Percentiles rank a stretch among this genome's conserved stretches.
Conservation (phyloP, 106 monocot genomes). For the Gastrodia elata region DNA sequence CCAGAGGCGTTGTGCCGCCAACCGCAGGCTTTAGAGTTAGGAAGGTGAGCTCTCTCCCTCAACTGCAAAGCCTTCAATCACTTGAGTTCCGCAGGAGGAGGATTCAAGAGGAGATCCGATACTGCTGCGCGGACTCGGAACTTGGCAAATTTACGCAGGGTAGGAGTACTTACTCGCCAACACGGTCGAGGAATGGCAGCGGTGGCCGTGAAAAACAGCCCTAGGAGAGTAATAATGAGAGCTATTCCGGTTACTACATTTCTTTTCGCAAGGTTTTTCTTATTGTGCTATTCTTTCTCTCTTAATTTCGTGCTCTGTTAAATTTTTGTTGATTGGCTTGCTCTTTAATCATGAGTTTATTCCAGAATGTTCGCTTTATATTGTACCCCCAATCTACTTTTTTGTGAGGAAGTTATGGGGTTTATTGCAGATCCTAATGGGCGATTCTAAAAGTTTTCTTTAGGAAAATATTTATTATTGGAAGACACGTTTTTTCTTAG, state of each 20-base stretch:
- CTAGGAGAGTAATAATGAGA: slow-evolving; percentile 12
- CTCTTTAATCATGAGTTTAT: neutral
- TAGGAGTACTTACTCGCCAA: slow-evolving; percentile 11
- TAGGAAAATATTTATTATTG: too few species aligned
- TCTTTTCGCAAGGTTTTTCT: slow-evolving; percentile 27
- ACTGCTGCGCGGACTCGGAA: slow-evolving; percentile 21
- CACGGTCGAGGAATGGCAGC: slow-evolving; percentile 20
- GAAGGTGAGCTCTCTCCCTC: neutral
- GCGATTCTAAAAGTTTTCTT: neutral
- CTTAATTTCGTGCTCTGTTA: neutral
- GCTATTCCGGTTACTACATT: slow-evolving; percentile 32
- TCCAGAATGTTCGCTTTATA: neutral
- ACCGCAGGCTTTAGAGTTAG: slow-evolving; percentile 9
- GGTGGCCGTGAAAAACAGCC: slow-evolving; percentile 17
- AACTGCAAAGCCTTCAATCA: neutral
- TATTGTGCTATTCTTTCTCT: neutral
- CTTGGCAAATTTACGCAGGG: neutral
- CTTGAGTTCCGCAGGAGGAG: slow-evolving; percentile 8
- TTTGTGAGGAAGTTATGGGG: neutral
- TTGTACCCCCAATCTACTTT: neutral
- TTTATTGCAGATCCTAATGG: neutral
- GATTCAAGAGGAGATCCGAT: slow-evolving; percentile 9
- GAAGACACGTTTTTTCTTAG: neutral
- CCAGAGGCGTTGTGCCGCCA: slow-evolving; percentile 24
- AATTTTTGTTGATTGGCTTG: neutral